Evolutionary conservation across 345 rosid genomes (phyloP).

Genomic region (Nasturtium officinale): DNA sequence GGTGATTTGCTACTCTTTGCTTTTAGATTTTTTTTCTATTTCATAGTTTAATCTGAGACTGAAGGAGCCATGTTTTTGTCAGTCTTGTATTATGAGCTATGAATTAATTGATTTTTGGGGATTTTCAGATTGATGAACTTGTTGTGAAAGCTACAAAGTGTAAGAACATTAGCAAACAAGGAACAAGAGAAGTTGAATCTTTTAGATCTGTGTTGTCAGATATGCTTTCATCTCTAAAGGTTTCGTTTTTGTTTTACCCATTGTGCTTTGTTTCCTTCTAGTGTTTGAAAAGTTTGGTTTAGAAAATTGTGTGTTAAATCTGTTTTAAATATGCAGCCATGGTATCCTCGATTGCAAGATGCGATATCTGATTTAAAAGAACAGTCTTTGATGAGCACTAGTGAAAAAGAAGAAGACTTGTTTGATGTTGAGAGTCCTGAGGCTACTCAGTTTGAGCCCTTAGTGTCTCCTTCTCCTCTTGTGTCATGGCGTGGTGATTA

Average conservation of each 20-base stretch:
- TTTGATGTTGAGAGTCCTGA: conserved; percentile 67
- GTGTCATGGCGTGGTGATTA: conserved; percentile 82
- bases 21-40: not conserved
- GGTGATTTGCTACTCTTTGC: conserved; percentile 42
- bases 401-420: conserved; percentile 43
- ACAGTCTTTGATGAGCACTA: conserved; percentile 30
- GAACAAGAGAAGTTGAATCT: conserved; percentile 60
- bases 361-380: conserved; percentile 42
- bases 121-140: conserved; percentile 76
- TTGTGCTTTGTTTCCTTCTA: not conserved
- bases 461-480: conserved; percentile 93
- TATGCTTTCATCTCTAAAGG: conserved; percentile 74
- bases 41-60: not conserved
- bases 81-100: conserved; percentile 1
- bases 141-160: conserved; percentile 65
- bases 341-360: conserved; percentile 70
- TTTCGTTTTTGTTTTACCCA: conserved; percentile 11
- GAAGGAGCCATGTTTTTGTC: not conserved
- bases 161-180: conserved; percentile 49
- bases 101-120: not conserved
- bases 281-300: not conserved
- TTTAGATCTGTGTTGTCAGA: conserved; percentile 58
- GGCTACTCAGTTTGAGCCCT: conserved; percentile 46
- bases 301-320: not conserved
- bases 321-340: conserved; percentile 62